A percentile compares a stretch with the other conserved stretches of the same genome.
Evolutionary conservation across 495 filamentous ascomycete genomes (phyloP).

Genomic region (Aspergillus coremiiformis): DNA sequence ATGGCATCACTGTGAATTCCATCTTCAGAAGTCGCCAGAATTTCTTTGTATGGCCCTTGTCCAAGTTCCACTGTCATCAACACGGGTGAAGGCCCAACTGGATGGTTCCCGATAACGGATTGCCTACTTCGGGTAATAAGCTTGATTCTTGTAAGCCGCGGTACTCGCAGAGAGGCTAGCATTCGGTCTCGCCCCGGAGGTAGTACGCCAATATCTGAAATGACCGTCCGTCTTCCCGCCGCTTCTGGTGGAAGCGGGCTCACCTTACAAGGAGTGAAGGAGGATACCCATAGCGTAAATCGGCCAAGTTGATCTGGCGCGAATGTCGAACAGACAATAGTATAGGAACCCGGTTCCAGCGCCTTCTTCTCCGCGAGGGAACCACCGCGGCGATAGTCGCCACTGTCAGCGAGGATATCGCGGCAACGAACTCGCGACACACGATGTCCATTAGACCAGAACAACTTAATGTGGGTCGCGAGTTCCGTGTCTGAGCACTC

Average conservation of each 20-base stretch:
- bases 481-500: slow-evolving; percentile 61
- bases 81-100: slow-evolving; percentile 47
- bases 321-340: slow-evolving; percentile 81
- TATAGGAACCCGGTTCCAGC: slow-evolving; percentile 67
- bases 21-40: slow-evolving; percentile 50
- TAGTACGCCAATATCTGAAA: slow-evolving; percentile 44
- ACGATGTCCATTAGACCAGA: slow-evolving; percentile 66
- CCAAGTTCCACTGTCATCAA: slow-evolving; percentile 61
- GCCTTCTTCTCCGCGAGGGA: slow-evolving; percentile 54
- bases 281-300: slow-evolving; percentile 68
- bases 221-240: slow-evolving; percentile 57
- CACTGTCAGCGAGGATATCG: slow-evolving; percentile 71
- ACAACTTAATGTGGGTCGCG: slow-evolving; percentile 75
- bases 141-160: slow-evolving; percentile 51
- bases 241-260: slow-evolving; percentile 53
- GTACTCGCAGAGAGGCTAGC: slow-evolving; percentile 42
- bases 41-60: slow-evolving; percentile 55
- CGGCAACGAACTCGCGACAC: slow-evolving; percentile 58
- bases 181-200: slow-evolving; percentile 44
- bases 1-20: slow-evolving; percentile 64
- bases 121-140: slow-evolving; percentile 42
- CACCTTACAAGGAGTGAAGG: slow-evolving; percentile 46
- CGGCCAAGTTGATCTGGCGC: slow-evolving; percentile 64
- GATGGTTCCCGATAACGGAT: slow-evolving; percentile 28
- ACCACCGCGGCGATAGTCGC: slow-evolving; percentile 76